These are phyloP conservation scores for Kwoniella sp. DNA, from an alignment of 768 basidiomycete species.

Conservation along the genomic window DNA sequence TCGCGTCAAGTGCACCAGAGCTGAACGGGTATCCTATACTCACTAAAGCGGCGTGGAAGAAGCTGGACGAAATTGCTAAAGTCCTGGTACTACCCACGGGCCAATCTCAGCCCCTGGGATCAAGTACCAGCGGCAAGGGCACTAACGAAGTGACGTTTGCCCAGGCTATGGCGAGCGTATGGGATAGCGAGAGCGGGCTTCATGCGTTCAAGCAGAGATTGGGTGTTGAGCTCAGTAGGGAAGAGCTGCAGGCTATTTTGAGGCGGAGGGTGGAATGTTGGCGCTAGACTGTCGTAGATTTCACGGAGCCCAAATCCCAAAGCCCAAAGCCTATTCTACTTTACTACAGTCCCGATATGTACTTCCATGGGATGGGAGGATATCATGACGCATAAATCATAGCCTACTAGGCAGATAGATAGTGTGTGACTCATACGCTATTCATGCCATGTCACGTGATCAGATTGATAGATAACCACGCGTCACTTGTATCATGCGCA, in stretches of 20 bases:
- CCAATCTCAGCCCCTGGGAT: neutral
- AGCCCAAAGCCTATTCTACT: no score
- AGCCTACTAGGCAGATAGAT: no score
- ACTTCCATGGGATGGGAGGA: no score
- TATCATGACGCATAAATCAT: no score
- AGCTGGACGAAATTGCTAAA: conserved; percentile 69
- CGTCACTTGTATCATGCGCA: no score
- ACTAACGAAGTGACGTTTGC: conserved; percentile 36
- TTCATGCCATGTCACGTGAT: no score
- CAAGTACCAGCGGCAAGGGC: neutral
- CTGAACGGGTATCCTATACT: conserved; percentile 64
- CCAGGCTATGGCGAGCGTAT: conserved; percentile 51
- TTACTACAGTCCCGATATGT: no score
- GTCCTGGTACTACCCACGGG: conserved; percentile 62
- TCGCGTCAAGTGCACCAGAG: conserved; percentile 59
- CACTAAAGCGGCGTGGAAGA: conserved; percentile 76
- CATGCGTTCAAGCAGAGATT: conserved; percentile 33
- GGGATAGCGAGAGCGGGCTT: conserved; percentile 38
- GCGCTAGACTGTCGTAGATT: no score
- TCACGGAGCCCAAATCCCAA: no score
- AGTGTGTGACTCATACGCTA: no score
- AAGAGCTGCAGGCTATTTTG: conserved; percentile 44
- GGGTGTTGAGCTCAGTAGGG: conserved; percentile 33
- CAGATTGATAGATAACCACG: no score
- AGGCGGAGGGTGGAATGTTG: conserved; percentile 53